Percentiles rank a stretch among this genome's conserved stretches.
phyloP scores from a whole-genome alignment of 2,329 filamentous ascomycete species.

The Xylariaceae sp. region DNA sequence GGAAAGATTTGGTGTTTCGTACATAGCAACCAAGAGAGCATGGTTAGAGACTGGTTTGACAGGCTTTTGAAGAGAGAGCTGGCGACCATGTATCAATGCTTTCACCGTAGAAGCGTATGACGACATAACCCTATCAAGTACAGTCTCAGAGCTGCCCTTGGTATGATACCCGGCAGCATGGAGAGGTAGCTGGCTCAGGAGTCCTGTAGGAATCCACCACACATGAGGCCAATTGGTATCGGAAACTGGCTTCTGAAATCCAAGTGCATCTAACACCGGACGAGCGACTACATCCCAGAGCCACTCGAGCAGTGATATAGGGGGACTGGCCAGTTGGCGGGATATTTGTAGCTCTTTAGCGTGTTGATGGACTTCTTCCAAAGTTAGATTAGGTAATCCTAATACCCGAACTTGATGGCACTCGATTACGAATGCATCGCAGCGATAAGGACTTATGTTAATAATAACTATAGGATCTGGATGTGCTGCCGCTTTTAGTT shows the following conservation, averaged over 20 bases:
- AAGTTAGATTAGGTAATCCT: conserved; percentile 1
- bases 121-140: conserved; percentile 45
- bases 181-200: no score
- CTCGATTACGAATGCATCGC: conserved; percentile 20
- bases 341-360: no score
- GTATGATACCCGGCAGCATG: conserved; percentile 43
- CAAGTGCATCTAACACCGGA: no score
- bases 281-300: no score
- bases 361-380: no score
- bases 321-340: no score
- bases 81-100: conserved; percentile 38
- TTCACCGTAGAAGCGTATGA: conserved; percentile 47
- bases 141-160: conserved; percentile 9
- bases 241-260: no score
- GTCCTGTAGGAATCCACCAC: no score
- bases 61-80: neutral
- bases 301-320: no score
- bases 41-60: neutral
- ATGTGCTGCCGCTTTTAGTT: conserved; percentile 15
- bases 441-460: conserved; percentile 15
- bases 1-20: neutral
- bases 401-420: conserved; percentile 21
- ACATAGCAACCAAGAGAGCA: neutral
- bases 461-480: conserved; percentile 18
- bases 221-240: no score